Evolutionary conservation across 345 rosid genomes (phyloP).

Genomic region (Populus euphratica): DNA sequence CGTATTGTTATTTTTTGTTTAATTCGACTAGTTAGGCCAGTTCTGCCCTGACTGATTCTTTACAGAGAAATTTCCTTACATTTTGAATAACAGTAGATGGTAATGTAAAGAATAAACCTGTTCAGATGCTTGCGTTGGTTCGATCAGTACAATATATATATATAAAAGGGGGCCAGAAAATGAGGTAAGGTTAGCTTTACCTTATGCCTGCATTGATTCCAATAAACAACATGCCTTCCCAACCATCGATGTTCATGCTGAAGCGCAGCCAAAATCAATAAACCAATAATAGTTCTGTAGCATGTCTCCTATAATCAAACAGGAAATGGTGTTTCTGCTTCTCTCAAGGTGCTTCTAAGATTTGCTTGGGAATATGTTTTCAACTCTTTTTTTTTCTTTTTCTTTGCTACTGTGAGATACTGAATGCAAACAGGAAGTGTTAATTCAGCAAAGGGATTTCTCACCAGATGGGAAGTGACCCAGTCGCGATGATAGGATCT

Average conservation of each 20-base stretch:
- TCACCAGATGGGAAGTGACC: slow-evolving; percentile 90
- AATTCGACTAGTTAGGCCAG: no score
- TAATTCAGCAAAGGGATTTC: not conserved
- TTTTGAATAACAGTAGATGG: no score
- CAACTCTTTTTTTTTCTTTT: not conserved
- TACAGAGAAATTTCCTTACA: no score
- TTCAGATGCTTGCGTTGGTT: not conserved
- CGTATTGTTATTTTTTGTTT: no score
- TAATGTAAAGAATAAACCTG: no score
- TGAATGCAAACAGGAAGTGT: not conserved
- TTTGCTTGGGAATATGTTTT: not conserved
- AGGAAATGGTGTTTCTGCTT: not conserved
- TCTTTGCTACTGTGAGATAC: not conserved
- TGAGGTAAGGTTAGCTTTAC: slow-evolving; percentile 25
- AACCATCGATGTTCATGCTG: slow-evolving; percentile 98
- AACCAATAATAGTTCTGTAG: not conserved
- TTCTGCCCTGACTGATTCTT: no score
- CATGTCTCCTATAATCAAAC: not conserved
- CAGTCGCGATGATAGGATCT: slow-evolving; percentile 78
- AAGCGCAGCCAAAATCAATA: not conserved
- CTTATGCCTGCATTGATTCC: slow-evolving; percentile 92
- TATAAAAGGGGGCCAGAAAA: not conserved
- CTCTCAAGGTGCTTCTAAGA: not conserved
- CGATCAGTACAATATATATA: not conserved
- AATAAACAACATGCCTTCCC: slow-evolving; percentile 95